Conservation (phyloP, 139 green algal genomes). For the Micractinium conductrix region DNA sequence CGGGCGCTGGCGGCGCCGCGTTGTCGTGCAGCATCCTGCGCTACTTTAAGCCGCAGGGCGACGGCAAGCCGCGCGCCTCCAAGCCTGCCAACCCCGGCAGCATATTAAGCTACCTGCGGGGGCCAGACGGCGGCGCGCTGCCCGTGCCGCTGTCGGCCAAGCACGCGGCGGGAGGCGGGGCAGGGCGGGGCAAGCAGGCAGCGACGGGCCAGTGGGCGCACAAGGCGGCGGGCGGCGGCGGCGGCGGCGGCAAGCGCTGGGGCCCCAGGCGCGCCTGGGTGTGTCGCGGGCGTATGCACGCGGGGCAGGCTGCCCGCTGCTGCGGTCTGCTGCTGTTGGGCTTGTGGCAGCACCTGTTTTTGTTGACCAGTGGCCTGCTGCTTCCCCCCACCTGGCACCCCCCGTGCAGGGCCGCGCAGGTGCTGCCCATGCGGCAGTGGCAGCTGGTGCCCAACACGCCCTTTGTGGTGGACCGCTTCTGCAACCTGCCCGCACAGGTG, state of each 20-base stretch:
- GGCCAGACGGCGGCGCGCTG: neutral
- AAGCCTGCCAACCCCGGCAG: neutral
- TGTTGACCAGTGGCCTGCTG: too few species aligned
- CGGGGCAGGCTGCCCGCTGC: too few species aligned
- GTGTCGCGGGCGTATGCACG: neutral
- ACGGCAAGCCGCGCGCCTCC: too few species aligned
- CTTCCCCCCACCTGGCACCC: neutral
- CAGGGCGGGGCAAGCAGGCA: neutral
- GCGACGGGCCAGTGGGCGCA: slow-evolving; percentile 23
- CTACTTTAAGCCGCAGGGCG: slow-evolving; percentile 33
- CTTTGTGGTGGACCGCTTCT: slow-evolving; percentile 84
- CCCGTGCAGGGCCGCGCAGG: slow-evolving; percentile 5
- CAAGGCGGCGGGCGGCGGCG: slow-evolving; percentile 16
- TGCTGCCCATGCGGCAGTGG: slow-evolving; percentile 42
- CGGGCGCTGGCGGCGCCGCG: neutral
- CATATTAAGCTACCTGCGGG: slow-evolving; percentile 20
- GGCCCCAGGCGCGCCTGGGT: slow-evolving; percentile 17
- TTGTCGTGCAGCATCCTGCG: slow-evolving; percentile 8
- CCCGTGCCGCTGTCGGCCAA: neutral
- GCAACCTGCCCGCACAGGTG: slow-evolving; percentile 34
- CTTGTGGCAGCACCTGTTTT: neutral
- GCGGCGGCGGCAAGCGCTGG: slow-evolving; percentile 9
- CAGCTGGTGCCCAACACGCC: slow-evolving; percentile 69
- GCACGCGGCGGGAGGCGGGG: neutral
- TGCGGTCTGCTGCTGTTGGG: neutral